phyloP scores from a whole-genome alignment of 805 yeast genomes.

The Candida palmyrensis region DNA sequence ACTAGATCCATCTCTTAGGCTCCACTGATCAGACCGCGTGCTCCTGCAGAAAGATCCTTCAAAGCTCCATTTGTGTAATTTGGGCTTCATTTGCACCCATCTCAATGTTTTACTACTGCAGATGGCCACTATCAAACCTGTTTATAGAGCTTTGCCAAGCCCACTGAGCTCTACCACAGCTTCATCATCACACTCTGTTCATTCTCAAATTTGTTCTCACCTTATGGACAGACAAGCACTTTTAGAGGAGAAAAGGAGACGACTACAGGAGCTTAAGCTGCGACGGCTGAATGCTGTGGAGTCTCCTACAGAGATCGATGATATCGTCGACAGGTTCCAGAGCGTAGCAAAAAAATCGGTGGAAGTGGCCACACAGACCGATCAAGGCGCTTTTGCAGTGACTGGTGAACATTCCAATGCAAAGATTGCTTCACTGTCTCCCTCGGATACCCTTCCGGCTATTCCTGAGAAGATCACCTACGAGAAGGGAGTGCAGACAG shows the following conservation, averaged over 20 bases:
- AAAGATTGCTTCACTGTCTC: no score
- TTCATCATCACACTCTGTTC: no score
- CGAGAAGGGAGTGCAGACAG: slow-evolving; percentile 21
- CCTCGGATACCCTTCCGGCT: slow-evolving; percentile 3
- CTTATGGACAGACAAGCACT: slow-evolving; percentile 34
- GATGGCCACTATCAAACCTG: no score
- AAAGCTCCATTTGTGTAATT: no score
- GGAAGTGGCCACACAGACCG: slow-evolving; percentile 26
- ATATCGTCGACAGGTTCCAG: slow-evolving; percentile 11
- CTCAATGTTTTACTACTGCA: no score
- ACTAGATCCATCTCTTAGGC: no score
- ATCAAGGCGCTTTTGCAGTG: slow-evolving; percentile 6
- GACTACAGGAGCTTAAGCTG: slow-evolving; percentile 22
- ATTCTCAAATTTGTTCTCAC: no score
- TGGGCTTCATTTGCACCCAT: no score
- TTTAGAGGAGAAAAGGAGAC: slow-evolving; percentile 35
- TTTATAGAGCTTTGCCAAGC: no score
- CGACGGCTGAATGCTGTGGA: slow-evolving; percentile 8
- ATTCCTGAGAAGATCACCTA: slow-evolving; percentile 6
- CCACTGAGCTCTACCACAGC: no score
- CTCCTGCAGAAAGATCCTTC: no score
- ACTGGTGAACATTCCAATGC: neutral
- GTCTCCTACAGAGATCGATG: slow-evolving; percentile 8
- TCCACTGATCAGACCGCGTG: no score
- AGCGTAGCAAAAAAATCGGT: slow-evolving; percentile 8